A percentile compares a stretch with the other conserved stretches of the same genome.
phyloP scores from a whole-genome alignment of 2,329 filamentous ascomycete genomes.

The Aspergillus awamori region DNA sequence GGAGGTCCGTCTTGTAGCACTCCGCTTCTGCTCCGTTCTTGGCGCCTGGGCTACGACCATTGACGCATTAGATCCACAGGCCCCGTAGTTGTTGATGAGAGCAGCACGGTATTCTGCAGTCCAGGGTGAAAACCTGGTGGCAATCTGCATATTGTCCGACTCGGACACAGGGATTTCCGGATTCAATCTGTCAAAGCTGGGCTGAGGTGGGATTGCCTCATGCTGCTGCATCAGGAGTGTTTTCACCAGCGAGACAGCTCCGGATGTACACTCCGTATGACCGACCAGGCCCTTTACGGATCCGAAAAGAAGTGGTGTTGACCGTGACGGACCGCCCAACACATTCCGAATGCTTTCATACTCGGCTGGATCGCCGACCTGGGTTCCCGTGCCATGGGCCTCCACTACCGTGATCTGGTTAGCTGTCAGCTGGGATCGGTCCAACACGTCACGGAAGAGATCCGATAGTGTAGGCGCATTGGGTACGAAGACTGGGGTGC shows the following conservation, averaged over 20 bases:
- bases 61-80: conserved; percentile 19
- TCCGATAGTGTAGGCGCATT: conserved; percentile 17
- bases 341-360: conserved; percentile 22
- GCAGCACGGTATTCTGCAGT: conserved; percentile 21
- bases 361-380: conserved; percentile 35
- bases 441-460: conserved; percentile 16
- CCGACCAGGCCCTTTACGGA: conserved; percentile 40
- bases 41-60: background rate
- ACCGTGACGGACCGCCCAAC: conserved; percentile 17
- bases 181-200: conserved; percentile 29
- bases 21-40: no score
- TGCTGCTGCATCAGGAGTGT: conserved; percentile 32
- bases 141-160: conserved; percentile 15
- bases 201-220: conserved; percentile 27
- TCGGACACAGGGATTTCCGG: conserved; percentile 17
- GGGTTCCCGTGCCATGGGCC: conserved; percentile 37
- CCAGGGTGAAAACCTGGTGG: conserved; percentile 18
- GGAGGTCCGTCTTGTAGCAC: no score
- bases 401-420: conserved; percentile 23
- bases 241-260: conserved; percentile 34
- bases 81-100: conserved; percentile 29
- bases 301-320: conserved; percentile 23
- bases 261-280: conserved; percentile 37
- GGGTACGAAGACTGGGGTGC: background rate
- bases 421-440: no score